Conservation (phyloP, 2,329 filamentous ascomycete genomes). For the Fusarium sp. region DNA sequence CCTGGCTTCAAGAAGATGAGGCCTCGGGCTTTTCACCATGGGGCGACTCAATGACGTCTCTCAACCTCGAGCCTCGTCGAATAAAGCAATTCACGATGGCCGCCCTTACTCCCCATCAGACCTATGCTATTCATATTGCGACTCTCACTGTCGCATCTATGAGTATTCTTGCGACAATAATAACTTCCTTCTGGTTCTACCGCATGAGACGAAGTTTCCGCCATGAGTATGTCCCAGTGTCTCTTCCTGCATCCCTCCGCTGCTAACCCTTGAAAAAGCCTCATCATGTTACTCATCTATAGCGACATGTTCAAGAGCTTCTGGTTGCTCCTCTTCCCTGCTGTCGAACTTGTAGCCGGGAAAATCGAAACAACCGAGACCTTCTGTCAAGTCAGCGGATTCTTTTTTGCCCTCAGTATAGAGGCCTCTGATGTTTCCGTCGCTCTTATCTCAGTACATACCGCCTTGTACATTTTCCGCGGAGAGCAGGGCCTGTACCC, state of each 20-base stretch:
- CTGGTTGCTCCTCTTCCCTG: constrained; percentile 74
- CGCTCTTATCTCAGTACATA: constrained; percentile 79
- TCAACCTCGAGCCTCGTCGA: constrained; percentile 23
- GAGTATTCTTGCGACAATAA: constrained; percentile 66
- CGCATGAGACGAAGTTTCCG: constrained; percentile 80
- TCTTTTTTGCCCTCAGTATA: constrained; percentile 73
- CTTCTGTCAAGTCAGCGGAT: constrained; percentile 77
- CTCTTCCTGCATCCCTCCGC: not conserved
- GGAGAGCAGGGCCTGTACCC: constrained; percentile 74
- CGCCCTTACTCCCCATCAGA: constrained; percentile 30
- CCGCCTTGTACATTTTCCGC: constrained; percentile 76
- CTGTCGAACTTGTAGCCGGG: constrained; percentile 66
- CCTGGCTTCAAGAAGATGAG: constrained; percentile 26
- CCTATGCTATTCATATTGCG: constrained; percentile 39
- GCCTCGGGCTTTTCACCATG: constrained; percentile 21
- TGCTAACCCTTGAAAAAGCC: constrained; percentile 55
- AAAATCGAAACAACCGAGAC: constrained; percentile 60
- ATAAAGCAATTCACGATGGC: constrained; percentile 30
- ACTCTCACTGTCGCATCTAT: constrained; percentile 58
- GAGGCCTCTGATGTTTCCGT: constrained; percentile 78
- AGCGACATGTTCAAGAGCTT: constrained; percentile 77
- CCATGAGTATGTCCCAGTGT: constrained; percentile 59
- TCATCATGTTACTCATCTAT: constrained; percentile 79
- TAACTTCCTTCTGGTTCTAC: constrained; percentile 77
- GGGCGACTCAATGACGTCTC: constrained; percentile 5